Conservation (phyloP, 2,329 filamentous ascomycete species). For the Trichoderma atrobrunneum region DNA sequence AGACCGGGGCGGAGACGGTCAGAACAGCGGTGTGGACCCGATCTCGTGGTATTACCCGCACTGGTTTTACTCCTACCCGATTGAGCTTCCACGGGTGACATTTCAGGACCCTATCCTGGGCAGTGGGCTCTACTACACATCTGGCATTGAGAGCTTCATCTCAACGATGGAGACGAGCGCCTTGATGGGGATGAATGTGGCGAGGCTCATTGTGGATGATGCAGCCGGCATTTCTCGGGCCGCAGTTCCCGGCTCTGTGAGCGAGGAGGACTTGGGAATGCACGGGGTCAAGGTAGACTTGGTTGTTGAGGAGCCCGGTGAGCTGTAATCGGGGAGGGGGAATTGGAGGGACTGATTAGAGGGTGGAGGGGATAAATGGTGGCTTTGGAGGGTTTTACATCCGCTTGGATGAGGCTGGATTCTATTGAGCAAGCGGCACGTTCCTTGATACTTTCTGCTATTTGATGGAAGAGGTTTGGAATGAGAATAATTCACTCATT, state of each 20-base stretch:
- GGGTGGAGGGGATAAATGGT: not conserved
- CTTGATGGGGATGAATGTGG: conserved; percentile 85
- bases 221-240: conserved; percentile 34
- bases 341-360: not conserved
- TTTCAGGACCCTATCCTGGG: conserved; percentile 79
- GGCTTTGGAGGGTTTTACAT: not conserved
- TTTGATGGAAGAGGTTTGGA: not conserved
- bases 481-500: not conserved
- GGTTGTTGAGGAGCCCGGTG: conserved; percentile 1
- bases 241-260: not conserved
- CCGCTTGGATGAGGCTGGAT: not conserved
- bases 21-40: conserved; percentile 38
- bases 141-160: conserved; percentile 87
- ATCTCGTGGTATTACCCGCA: conserved; percentile 78
- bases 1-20: conserved; percentile 24
- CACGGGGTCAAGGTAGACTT: not conserved
- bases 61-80: conserved; percentile 81
- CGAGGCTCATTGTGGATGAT: conserved; percentile 65
- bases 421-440: not conserved
- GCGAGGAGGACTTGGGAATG: conserved; percentile 4
- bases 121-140: conserved; percentile 66
- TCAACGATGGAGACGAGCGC: conserved; percentile 97
- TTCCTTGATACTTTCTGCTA: not conserved
- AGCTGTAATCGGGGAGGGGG: not conserved
- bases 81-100: conserved; percentile 76